A percentile compares a stretch with the other conserved stretches of the same genome.
These are phyloP conservation scores for Galerina marginata DNA, from an alignment of 768 basidiomycete species.

Conservation along the genomic window DNA sequence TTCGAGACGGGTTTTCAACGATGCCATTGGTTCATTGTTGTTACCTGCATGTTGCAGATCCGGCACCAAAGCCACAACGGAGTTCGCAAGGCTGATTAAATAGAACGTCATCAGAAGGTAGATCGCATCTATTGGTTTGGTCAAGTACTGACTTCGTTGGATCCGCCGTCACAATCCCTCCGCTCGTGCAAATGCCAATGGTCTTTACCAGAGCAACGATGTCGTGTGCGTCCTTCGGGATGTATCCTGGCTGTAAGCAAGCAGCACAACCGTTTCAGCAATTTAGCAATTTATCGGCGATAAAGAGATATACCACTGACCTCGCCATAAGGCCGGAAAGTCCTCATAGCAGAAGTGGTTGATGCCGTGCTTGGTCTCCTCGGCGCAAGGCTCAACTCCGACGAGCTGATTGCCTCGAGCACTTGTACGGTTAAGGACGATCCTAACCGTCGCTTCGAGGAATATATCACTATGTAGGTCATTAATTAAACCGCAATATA, in stretches of 20 bases:
- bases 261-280: background rate
- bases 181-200: slow-evolving; percentile 67
- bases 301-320: slow-evolving; percentile 41
- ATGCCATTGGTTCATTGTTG: slow-evolving; percentile 42
- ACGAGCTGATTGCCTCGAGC: slow-evolving; percentile 57
- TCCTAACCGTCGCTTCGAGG: slow-evolving; percentile 65
- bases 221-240: slow-evolving; percentile 73
- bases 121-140: background rate
- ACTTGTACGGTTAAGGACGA: slow-evolving; percentile 58
- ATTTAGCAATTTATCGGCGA: background rate
- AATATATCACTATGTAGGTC: slow-evolving; percentile 63
- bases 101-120: background rate
- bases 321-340: slow-evolving; percentile 70
- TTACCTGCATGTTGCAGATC: slow-evolving; percentile 51
- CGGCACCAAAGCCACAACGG: slow-evolving; percentile 58
- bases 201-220: slow-evolving; percentile 65
- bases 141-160: slow-evolving; percentile 62
- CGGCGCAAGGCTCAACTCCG: slow-evolving; percentile 41
- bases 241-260: slow-evolving; percentile 58
- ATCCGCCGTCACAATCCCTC: slow-evolving; percentile 68
- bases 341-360: slow-evolving; percentile 28
- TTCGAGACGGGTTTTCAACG: slow-evolving; percentile 65
- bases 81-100: slow-evolving; percentile 43
- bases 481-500: background rate
- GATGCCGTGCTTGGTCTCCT: slow-evolving; percentile 33